Base-by-base conservation (phyloP, 2,329 filamentous ascomycete species). In the Onygenales sp. region DNA sequence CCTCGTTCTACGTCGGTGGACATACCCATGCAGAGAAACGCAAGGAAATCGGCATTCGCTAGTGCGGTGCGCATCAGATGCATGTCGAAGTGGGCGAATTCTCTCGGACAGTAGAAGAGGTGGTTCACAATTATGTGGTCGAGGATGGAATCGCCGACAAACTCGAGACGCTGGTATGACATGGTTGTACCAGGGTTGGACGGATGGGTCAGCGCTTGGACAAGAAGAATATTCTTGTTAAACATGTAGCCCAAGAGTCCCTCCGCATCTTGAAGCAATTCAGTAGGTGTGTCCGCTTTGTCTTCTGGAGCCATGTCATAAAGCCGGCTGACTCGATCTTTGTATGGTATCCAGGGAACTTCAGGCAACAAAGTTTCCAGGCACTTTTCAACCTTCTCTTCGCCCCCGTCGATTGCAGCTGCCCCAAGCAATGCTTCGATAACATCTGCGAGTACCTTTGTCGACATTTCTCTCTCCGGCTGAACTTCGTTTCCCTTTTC, bases 361-460 rank as follows among this genome's bases (percentile, higher is more conserved):
- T 85, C 78, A 0, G 79, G 77, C 1, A 94, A 66, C 58, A 96
- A 85, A 1, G 84, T 65, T 2, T 77, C 74, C 10, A 93, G 77
- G 65, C 85, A 90, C 2, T 70, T 61, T 13, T 85, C 68, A 0
- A 85, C 86, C 58, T 81, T 84, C 0, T 71, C 47, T 11, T 87
- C 71, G 0, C 86, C 86, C 1, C 87, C 86, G 51, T 87, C 80
- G 1, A 86, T 56, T 60, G 80, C 90, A 0, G 86, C 80, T 0
- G 84, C 87, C 1, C 89, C 92, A 17, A 96, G 85, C 0, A 96
- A 74, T 0, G 91, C 81, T 65, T 97, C 92, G 0, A 95, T 79
- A 0, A 96, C 84, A 62, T 97, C 92, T 3, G 92, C 92, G 6
- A 96, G 77, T 0, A 81, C 81, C 65, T 97, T 97, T 1, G 83